Evolutionary conservation across 345 rosid species (phyloP), one percentile per base, ranked within the genome.

Genomic region (Leavenworthia alabamica): DNA sequence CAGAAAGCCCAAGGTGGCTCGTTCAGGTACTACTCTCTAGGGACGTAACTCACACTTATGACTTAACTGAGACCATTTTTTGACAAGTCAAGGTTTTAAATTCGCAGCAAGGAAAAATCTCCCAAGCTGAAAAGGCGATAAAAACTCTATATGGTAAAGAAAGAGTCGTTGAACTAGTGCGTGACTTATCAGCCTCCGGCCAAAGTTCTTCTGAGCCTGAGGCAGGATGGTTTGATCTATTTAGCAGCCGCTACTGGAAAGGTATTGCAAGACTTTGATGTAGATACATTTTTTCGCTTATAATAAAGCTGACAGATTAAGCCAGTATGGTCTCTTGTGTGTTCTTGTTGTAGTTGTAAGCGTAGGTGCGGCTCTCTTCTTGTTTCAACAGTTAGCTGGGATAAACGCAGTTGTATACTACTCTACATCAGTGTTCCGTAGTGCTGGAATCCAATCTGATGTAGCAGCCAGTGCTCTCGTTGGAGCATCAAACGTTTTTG

Each of bases 1-100:
- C 99, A 8, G 99, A 93, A 84, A 93, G 99, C 70, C 99, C 99
- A 11, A 82, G 97, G 75, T 93, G 99, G 99, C 92, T 93, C 40
- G 86, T 75, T 79, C 99, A 93, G 99, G 96, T 87, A 73, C 50
- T 87, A 73, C 50, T 68, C 40, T 54, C 51, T 6, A 9, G 33
- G 52, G 39, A 61, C 57, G 56, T 19, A 59, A 44, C 17, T 8
- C 46, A 22, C 11, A 36, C 33, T 58, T 58, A 26, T 23, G 24
- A 23, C 24, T 23, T 20, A 20, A 3, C 42, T 33, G 48, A 42
- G 49, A 42, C 35, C 5, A 48, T 2, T 5, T 51, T 41, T 50
- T 51, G 26, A 65, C 52, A 16, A 69, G 15, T 40, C 28, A 60
- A 4, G 27, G 22, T 44, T 6, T 65, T 60, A 58, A 28, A 52